Evolutionary conservation across 2,329 filamentous ascomycete species (phyloP).

Genomic region (Annulohypoxylon truncatum): DNA sequence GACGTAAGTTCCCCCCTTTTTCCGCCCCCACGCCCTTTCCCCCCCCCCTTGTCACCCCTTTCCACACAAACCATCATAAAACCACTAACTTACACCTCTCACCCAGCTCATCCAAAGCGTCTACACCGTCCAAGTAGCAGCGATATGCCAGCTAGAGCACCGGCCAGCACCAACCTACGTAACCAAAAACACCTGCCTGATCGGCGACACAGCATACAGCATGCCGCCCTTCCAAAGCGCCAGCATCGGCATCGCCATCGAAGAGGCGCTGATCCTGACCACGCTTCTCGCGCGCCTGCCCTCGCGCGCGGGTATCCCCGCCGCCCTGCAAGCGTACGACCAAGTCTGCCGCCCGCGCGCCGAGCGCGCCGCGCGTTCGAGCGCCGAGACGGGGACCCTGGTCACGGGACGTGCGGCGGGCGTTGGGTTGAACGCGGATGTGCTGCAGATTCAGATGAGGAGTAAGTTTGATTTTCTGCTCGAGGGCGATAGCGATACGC

Average conservation of each 20-base stretch:
- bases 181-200: slow-evolving; percentile 40
- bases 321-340: slow-evolving; percentile 48
- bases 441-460: slow-evolving; percentile 29
- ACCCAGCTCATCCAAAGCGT: slow-evolving; percentile 47
- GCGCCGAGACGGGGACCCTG: slow-evolving; percentile 37
- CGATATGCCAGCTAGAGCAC: slow-evolving; percentile 45
- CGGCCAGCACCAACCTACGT: slow-evolving; percentile 41
- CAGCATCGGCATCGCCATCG: slow-evolving; percentile 38
- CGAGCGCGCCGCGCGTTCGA: slow-evolving; percentile 37
- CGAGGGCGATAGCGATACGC: slow-evolving; percentile 36
- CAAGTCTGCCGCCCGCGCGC: slow-evolving; percentile 46
- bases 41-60: too few species aligned
- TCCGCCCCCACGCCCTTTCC: too few species aligned
- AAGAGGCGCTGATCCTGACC: slow-evolving; percentile 46
- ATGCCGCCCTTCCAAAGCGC: slow-evolving; percentile 41
- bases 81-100: not conserved
- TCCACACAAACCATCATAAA: too few species aligned
- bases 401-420: slow-evolving; percentile 41
- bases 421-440: slow-evolving; percentile 37
- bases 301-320: slow-evolving; percentile 38
- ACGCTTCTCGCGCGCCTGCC: slow-evolving; percentile 44
- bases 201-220: slow-evolving; percentile 46
- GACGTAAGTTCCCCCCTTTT: slow-evolving; percentile 40
- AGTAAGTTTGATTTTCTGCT: slow-evolving; percentile 40
- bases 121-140: slow-evolving; percentile 49